Conservation (phyloP, 208 protist genomes). For the Trypanosoma avium region DNA sequence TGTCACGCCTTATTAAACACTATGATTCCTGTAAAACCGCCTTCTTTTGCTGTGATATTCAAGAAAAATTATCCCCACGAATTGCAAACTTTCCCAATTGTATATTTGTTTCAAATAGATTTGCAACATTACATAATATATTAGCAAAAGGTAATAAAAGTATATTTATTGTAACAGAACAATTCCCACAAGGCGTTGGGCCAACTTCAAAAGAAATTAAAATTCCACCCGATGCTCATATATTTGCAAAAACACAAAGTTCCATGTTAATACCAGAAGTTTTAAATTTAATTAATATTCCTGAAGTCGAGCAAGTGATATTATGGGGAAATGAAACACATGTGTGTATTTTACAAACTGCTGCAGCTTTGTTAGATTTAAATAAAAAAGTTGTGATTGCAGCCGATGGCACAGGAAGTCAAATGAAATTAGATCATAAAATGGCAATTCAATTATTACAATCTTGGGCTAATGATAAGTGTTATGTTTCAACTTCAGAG, state of each 20-base stretch:
- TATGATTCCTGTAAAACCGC: slow-evolving; percentile 41
- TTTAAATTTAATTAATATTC: slow-evolving; percentile 34
- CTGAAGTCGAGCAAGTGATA: slow-evolving; percentile 64
- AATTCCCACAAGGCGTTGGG: slow-evolving; percentile 47
- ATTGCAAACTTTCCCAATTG: slow-evolving; percentile 44
- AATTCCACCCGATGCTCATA: slow-evolving; percentile 33
- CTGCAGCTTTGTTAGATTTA: slow-evolving; percentile 49
- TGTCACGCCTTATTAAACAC: slow-evolving; percentile 20
- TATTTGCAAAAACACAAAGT: slow-evolving; percentile 45
- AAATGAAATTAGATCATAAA: slow-evolving; percentile 29
- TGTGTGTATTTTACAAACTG: slow-evolving; percentile 68
- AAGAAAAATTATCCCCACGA: slow-evolving; percentile 39
- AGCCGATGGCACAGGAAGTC: slow-evolving; percentile 48
- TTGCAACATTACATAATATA: slow-evolving; percentile 35
- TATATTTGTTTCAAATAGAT: slow-evolving; percentile 48
- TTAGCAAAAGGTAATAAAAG: slow-evolving; percentile 29
- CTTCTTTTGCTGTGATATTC: slow-evolving; percentile 73
- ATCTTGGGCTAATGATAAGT: slow-evolving; percentile 27
- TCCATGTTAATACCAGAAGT: slow-evolving; percentile 54
- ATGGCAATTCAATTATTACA: slow-evolving; percentile 36
- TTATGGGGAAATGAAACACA: slow-evolving; percentile 77
- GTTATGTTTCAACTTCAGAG: slow-evolving; percentile 20
- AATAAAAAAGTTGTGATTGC: slow-evolving; percentile 59
- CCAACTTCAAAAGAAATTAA: slow-evolving; percentile 32
- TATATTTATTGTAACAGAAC: slow-evolving; percentile 54